A percentile compares a stretch with the other conserved stretches of the same genome.
Conservation (phyloP, 140 eudicot genomes). For the Senecio squalidus region DNA sequence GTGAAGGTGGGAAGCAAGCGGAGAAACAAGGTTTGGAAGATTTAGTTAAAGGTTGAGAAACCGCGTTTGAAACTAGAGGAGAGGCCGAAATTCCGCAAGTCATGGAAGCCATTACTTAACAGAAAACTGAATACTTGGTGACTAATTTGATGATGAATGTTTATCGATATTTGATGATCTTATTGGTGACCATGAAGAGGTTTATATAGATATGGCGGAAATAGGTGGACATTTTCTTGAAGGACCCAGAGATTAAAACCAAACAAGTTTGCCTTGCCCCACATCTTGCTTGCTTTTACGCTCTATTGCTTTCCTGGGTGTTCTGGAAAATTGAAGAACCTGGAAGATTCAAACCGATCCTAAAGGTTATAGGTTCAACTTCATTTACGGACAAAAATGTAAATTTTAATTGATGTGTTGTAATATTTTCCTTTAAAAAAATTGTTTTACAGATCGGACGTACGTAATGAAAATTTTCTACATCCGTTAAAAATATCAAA, state of each 20-base stretch:
- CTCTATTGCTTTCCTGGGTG: conserved; percentile 22
- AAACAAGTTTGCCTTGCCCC: background rate
- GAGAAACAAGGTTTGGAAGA: conserved; percentile 20
- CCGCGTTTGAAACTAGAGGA: conserved; percentile 20
- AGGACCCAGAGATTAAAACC: conserved; percentile 6
- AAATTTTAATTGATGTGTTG: too few relatives aligned
- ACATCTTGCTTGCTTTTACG: background rate
- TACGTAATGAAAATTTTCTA: too few relatives aligned
- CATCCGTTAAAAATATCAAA: too few relatives aligned
- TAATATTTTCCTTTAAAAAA: too few relatives aligned
- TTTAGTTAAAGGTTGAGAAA: conserved; percentile 8
- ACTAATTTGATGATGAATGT: background rate
- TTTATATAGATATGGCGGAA: conserved; percentile 2
- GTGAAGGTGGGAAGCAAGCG: conserved; percentile 27
- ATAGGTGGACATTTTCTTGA: conserved; percentile 15
- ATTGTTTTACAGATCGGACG: too few relatives aligned
- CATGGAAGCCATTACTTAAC: conserved; percentile 39
- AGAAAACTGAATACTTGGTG: background rate
- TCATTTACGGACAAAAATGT: too few relatives aligned
- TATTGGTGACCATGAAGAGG: background rate
- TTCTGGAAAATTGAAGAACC: conserved; percentile 23
- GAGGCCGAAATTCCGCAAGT: conserved; percentile 18
- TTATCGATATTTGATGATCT: background rate
- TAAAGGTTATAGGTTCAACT: too few relatives aligned
- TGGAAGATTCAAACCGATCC: too few relatives aligned